Conservation (phyloP, 495 filamentous ascomycete species). For the Wilcoxina mikolae region DNA sequence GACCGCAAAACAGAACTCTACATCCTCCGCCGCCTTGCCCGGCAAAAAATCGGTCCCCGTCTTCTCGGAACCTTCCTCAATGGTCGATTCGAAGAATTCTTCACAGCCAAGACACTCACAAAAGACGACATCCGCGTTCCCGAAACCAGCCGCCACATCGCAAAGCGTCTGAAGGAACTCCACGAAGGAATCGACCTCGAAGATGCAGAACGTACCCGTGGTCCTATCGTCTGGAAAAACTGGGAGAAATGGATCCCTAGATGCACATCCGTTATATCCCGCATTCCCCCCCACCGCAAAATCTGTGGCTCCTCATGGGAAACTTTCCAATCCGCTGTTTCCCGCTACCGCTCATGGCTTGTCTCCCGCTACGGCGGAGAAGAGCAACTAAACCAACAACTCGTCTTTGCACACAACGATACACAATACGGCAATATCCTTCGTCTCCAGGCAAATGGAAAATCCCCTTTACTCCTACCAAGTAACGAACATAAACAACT, state of each 20-base stretch:
- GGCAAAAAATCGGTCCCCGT: conserved; percentile 83
- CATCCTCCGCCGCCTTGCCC: conserved; percentile 70
- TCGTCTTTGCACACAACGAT: conserved; percentile 97
- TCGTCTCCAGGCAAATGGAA: conserved; percentile 63
- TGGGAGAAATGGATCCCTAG: conserved; percentile 91
- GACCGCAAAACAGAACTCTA: conserved; percentile 80
- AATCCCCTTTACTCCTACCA: conserved; percentile 78
- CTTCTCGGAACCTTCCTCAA: conserved; percentile 90
- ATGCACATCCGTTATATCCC: conserved; percentile 62
- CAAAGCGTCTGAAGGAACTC: conserved; percentile 94
- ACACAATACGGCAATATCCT: conserved; percentile 98
- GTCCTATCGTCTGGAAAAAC: conserved; percentile 73
- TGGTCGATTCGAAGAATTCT: conserved; percentile 85
- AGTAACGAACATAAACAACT: conserved; percentile 88
- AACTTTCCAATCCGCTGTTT: conserved; percentile 56
- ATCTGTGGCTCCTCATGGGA: conserved; percentile 80
- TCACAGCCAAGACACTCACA: conserved; percentile 64
- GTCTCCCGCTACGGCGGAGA: conserved; percentile 52
- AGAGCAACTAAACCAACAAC: conserved; percentile 48
- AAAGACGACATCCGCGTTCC: conserved; percentile 62
- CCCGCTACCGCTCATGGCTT: conserved; percentile 64
- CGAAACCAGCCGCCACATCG: conserved; percentile 78
- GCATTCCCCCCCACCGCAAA: conserved; percentile 43
- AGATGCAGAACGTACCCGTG: conserved; percentile 56
- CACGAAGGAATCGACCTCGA: conserved; percentile 86